Evolutionary conservation across 768 basidiomycete species (phyloP).

Genomic region (Macrolepiota albuminosa): DNA sequence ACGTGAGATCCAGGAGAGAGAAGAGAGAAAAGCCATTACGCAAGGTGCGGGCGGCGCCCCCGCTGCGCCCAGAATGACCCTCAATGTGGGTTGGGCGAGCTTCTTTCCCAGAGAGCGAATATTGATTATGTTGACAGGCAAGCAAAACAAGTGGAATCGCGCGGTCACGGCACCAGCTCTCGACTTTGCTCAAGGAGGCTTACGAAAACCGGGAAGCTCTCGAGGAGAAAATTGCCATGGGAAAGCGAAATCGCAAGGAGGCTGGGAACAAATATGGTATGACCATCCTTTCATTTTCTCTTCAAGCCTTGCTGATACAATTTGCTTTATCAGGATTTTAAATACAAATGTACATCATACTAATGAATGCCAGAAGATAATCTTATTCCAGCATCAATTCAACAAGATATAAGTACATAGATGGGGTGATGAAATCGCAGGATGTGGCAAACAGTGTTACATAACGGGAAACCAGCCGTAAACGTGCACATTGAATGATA

Average conservation of each 20-base stretch:
- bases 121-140: conserved; percentile 35
- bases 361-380: conserved; percentile 1
- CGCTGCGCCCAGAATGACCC: conserved; percentile 75
- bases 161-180: conserved; percentile 69
- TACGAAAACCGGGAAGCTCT: conserved; percentile 78
- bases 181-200: conserved; percentile 77
- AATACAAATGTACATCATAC: conserved; percentile 2
- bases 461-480: neutral
- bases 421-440: neutral
- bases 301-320: neutral
- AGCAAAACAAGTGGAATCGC: conserved; percentile 70
- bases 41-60: conserved; percentile 50
- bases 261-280: conserved; percentile 90
- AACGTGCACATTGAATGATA: neutral
- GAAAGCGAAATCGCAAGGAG: conserved; percentile 78
- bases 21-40: conserved; percentile 74
- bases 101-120: neutral
- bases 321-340: conserved; percentile 7
- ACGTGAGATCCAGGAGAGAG: conserved; percentile 67
- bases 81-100: conserved; percentile 51
- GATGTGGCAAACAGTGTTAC: neutral
- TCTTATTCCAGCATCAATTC: neutral
- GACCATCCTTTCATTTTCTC: conserved; percentile 14
- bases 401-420: conserved; percentile 3
- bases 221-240: conserved; percentile 83